Conservation (phyloP, 2,329 filamentous ascomycete genomes). For the Fusarium haematococcum region DNA sequence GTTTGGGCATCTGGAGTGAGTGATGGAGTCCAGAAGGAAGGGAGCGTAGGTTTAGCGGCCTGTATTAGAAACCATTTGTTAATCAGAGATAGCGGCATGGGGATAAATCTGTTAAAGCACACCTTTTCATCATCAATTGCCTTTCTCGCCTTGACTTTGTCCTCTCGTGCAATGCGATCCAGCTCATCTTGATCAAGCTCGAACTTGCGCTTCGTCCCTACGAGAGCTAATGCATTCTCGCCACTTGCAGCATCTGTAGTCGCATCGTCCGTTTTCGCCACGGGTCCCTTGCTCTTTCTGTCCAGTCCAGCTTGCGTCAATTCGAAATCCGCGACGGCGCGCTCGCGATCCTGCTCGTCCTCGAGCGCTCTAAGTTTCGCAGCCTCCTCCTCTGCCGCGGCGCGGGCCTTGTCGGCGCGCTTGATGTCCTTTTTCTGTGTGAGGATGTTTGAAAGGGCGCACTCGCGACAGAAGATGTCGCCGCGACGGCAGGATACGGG, state of each 20-base stretch:
- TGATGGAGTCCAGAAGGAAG: constrained; percentile 94
- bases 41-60: constrained; percentile 74
- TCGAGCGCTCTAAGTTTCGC: constrained; percentile 69
- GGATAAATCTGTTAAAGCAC: constrained; percentile 14
- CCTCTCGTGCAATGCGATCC: constrained; percentile 74
- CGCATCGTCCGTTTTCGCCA: constrained; percentile 52
- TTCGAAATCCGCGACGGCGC: constrained; percentile 86
- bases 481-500: constrained; percentile 87
- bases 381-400: constrained; percentile 70
- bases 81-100: constrained; percentile 11
- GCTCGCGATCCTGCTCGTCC: constrained; percentile 76
- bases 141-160: constrained; percentile 76
- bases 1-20: constrained; percentile 72
- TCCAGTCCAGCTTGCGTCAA: constrained; percentile 79
- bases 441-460: constrained; percentile 89
- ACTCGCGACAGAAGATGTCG: constrained; percentile 96
- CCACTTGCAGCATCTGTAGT: constrained; percentile 1
- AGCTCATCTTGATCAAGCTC: constrained; percentile 80
- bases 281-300: constrained; percentile 49
- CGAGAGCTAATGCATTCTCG: constrained; percentile 19
- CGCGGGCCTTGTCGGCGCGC: constrained; percentile 75
- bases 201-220: constrained; percentile 77
- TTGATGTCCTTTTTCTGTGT: constrained; percentile 93
- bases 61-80: constrained; percentile 45
- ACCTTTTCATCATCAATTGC: constrained; percentile 81